A percentile compares a stretch with the other conserved stretches of the same genome.
These are phyloP conservation scores for Thyridium curvatum DNA, from an alignment of 2,329 filamentous ascomycete genomes.

Conservation along the genomic window DNA sequence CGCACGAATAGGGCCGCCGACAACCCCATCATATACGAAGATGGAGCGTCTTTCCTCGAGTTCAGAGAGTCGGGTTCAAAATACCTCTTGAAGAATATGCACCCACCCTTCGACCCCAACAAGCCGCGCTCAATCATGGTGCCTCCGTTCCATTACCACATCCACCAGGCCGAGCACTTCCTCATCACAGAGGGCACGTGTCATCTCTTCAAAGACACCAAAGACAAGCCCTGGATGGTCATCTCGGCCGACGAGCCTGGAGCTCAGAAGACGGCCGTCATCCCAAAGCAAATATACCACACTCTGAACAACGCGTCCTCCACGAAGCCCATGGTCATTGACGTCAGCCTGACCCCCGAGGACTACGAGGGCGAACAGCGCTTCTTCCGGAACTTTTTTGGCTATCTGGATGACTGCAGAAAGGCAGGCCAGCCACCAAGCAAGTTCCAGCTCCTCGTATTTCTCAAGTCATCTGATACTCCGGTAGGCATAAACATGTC, in stretches of 20 bases:
- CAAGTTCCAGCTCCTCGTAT: slow-evolving; percentile 10
- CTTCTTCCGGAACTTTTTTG: slow-evolving; percentile 11
- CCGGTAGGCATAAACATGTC: slow-evolving; percentile 6
- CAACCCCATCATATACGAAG: too few relatives aligned
- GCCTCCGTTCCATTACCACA: slow-evolving; percentile 10
- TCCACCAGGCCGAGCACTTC: slow-evolving; percentile 10
- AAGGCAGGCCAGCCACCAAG: slow-evolving; percentile 4
- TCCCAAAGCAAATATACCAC: neutral
- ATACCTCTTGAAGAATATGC: neutral
- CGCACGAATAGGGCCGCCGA: too few relatives aligned
- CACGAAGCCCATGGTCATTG: neutral
- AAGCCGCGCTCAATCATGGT: slow-evolving; percentile 3
- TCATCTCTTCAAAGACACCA: slow-evolving; percentile 5
- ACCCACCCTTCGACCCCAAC: neutral
- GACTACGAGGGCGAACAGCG: slow-evolving; percentile 7
- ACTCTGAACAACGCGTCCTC: neutral
- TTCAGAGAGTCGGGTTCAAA: too few relatives aligned
- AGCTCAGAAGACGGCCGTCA: too few relatives aligned
- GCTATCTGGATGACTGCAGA: slow-evolving; percentile 10
- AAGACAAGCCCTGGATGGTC: too few relatives aligned
- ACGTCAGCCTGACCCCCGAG: slow-evolving; percentile 2
- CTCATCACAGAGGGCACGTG: slow-evolving; percentile 6
- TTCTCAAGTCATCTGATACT: slow-evolving; percentile 7
- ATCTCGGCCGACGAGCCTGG: too few relatives aligned
- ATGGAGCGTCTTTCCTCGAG: too few relatives aligned